These are phyloP conservation scores for Termitomyces sp. DNA, from an alignment of 768 basidiomycete genomes.

Conservation along the genomic window DNA sequence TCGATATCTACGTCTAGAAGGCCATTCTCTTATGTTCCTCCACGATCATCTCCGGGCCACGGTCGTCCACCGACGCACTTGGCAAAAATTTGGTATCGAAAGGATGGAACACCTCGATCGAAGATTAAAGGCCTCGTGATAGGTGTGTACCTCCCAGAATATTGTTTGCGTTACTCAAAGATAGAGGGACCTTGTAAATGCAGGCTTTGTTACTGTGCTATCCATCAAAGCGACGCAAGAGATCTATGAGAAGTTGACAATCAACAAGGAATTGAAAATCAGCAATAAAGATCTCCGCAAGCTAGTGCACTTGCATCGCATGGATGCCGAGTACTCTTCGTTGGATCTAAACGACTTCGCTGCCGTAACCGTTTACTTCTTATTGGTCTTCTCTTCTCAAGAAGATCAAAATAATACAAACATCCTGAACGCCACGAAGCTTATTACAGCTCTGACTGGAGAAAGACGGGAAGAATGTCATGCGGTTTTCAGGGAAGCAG, in stretches of 20 bases:
- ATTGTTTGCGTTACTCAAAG: not conserved
- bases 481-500: slow-evolving; percentile 18
- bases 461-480: slow-evolving; percentile 19
- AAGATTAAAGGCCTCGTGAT: slow-evolving; percentile 26
- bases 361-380: slow-evolving; percentile 20
- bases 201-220: not conserved
- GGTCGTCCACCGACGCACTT: slow-evolving; percentile 19
- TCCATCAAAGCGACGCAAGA: not conserved
- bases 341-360: slow-evolving; percentile 22
- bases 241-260: not conserved
- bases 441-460: slow-evolving; percentile 9
- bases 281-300: not conserved
- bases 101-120: slow-evolving; percentile 32
- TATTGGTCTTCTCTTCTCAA: not conserved
- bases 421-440: too few relatives aligned
- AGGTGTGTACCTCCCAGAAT: slow-evolving; percentile 14
- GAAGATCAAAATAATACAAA: too few relatives aligned
- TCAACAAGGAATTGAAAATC: not conserved
- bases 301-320: slow-evolving; percentile 26
- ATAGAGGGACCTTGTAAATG: not conserved
- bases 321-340: slow-evolving; percentile 20
- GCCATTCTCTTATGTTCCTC: not conserved
- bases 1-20: slow-evolving; percentile 11
- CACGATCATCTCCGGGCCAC: slow-evolving; percentile 4
- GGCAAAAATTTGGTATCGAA: slow-evolving; percentile 26